Evolutionary conservation across 75 land plant genomes (phyloP).

Genomic region (Isoetes taiwanensis): DNA sequence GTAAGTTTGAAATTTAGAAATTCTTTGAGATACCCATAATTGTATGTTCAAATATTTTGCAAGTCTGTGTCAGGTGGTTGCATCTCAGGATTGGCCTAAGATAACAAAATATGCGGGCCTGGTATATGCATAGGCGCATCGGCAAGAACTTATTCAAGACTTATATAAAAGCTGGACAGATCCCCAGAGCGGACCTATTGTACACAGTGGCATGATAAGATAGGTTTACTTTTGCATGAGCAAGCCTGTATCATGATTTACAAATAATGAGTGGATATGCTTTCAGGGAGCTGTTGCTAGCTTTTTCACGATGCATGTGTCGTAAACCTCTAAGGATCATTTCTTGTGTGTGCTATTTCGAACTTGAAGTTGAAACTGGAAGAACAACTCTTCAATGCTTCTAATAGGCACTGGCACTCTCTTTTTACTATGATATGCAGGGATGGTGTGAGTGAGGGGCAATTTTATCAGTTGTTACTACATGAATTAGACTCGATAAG

Average conservation of each 20-base stretch:
- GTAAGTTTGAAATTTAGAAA: not conserved
- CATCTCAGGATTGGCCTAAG: slow-evolving; percentile 7
- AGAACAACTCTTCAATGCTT: too few relatives aligned
- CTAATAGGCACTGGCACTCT: too few relatives aligned
- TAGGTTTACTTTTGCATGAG: too few relatives aligned
- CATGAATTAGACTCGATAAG: not conserved
- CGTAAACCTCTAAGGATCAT: too few relatives aligned
- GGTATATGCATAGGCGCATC: not conserved
- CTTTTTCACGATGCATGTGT: too few relatives aligned
- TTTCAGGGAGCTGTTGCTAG: too few relatives aligned
- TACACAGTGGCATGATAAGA: slow-evolving; percentile 2
- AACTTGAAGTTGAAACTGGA: too few relatives aligned
- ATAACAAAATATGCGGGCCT: slow-evolving; percentile 1
- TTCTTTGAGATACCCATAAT: too few relatives aligned
- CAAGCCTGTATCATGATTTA: too few relatives aligned
- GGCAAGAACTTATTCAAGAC: slow-evolving; percentile 3
- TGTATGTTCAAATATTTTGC: too few relatives aligned
- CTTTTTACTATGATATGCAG: slow-evolving; percentile 14
- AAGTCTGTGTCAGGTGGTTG: slow-evolving; percentile 1
- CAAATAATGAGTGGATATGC: too few relatives aligned
- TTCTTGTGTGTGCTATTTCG: too few relatives aligned
- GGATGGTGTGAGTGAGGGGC: slow-evolving; percentile 7
- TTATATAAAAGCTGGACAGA: not conserved
- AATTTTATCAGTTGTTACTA: not conserved
- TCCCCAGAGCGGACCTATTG: not conserved